Evolutionary conservation across 1,139 yeast species (phyloP).

Genomic region (Blastobotrys petasosporus): DNA sequence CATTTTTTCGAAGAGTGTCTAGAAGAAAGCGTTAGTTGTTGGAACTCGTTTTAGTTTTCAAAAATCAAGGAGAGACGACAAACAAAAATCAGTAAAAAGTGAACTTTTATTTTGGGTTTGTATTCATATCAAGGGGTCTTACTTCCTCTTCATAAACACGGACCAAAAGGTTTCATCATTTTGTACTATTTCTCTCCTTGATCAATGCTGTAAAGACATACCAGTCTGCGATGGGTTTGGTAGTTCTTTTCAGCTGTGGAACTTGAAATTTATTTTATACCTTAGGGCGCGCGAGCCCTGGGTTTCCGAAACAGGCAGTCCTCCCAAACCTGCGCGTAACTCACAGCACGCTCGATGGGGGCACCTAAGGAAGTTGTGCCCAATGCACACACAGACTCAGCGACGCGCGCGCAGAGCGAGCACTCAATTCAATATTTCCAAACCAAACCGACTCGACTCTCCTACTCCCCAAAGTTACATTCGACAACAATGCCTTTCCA

Average conservation of each 20-base stretch:
- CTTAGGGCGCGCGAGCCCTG: neutral
- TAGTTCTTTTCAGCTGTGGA: no score
- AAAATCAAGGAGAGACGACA: neutral
- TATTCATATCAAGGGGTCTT: constrained; percentile 37
- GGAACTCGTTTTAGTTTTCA: neutral
- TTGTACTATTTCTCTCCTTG: neutral
- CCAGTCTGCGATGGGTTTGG: no score
- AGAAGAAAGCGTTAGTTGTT: neutral
- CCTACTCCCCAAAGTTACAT: neutral
- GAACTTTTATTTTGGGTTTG: constrained; percentile 26
- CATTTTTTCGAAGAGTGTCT: neutral
- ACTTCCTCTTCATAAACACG: constrained; percentile 39
- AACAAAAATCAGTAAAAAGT: constrained; percentile 12
- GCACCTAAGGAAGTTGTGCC: no score
- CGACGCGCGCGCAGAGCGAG: neutral
- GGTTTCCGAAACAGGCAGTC: constrained; percentile 1
- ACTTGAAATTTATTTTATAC: neutral
- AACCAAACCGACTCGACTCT: neutral
- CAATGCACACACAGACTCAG: neutral
- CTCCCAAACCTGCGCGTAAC: no score
- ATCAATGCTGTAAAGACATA: neutral
- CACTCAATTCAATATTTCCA: neutral
- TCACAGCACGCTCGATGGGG: no score
- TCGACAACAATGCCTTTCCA: constrained; percentile 65
- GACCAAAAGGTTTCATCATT: constrained; percentile 37